Evolutionary conservation across 306 rosid species (phyloP).

Genomic region (Dalbergia cochinchinensis): DNA sequence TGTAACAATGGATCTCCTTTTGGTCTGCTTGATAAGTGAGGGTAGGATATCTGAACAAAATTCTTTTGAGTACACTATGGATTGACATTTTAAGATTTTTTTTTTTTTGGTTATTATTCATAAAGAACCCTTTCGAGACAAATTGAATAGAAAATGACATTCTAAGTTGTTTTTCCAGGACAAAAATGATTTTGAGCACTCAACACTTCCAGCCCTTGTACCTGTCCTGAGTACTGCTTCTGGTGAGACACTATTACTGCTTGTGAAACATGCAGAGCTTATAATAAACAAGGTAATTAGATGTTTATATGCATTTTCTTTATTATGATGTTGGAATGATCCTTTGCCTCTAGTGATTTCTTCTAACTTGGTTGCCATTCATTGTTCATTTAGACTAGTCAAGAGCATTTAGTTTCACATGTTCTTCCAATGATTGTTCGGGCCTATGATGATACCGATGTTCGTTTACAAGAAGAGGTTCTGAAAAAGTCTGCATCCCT

Average conservation of each 20-base stretch:
- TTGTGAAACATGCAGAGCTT: conserved; percentile 92
- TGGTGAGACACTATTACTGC: conserved; percentile 89
- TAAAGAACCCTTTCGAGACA: conserved; percentile 3
- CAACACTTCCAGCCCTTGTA: conserved; percentile 94
- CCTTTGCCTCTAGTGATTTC: conserved; percentile 24
- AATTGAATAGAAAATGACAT: background rate
- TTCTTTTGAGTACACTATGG: conserved; percentile 6
- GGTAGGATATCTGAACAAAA: background rate
- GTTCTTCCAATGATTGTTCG: conserved; percentile 96
- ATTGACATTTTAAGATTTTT: background rate
- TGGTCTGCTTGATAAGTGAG: conserved; percentile 12
- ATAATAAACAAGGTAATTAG: conserved; percentile 83
- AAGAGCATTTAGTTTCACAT: conserved; percentile 78
- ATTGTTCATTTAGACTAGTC: conserved; percentile 72
- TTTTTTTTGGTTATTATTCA: background rate
- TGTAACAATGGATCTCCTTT: too few species aligned
- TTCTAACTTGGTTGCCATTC: conserved; percentile 35
- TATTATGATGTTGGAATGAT: conserved; percentile 29
- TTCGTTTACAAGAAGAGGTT: conserved; percentile 97
- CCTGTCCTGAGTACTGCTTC: conserved; percentile 87
- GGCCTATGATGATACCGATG: conserved; percentile 92
- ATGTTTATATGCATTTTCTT: conserved; percentile 25
- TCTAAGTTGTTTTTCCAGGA: conserved; percentile 64
- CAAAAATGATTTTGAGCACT: conserved; percentile 90
- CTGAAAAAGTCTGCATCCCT: conserved; percentile 81